phyloP scores from a whole-genome alignment of 768 basidiomycete species.

The Thelephora aurantiotincta region DNA sequence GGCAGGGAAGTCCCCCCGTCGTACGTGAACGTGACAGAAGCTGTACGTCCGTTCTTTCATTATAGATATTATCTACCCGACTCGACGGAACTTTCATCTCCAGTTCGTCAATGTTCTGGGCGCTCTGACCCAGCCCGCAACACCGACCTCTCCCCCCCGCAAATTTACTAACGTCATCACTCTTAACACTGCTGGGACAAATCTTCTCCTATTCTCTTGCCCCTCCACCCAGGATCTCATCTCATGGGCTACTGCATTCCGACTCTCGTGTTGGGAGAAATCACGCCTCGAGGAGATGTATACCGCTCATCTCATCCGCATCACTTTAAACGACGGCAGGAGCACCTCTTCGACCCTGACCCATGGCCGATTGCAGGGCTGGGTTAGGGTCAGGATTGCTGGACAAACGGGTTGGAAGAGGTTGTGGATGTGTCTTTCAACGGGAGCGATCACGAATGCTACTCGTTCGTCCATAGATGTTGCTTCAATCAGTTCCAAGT shows the following conservation, averaged over 20 bases:
- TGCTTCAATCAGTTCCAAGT: slow-evolving; percentile 12
- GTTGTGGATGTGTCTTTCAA: slow-evolving; percentile 68
- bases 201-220: slow-evolving; percentile 81
- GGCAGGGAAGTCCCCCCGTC: slow-evolving; percentile 76
- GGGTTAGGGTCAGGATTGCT: slow-evolving; percentile 81
- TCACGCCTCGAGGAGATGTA: slow-evolving; percentile 93
- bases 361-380: slow-evolving; percentile 75
- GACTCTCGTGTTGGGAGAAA: slow-evolving; percentile 90
- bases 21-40: slow-evolving; percentile 82
- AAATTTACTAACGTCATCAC: slow-evolving; percentile 72
- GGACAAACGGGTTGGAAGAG: slow-evolving; percentile 97
- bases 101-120: slow-evolving; percentile 75
- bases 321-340: slow-evolving; percentile 43
- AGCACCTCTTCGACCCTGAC: slow-evolving; percentile 49
- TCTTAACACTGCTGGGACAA: slow-evolving; percentile 88
- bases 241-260: slow-evolving; percentile 86
- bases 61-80: neutral
- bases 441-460: slow-evolving; percentile 19
- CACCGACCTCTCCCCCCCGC: slow-evolving; percentile 31
- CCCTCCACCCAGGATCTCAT: slow-evolving; percentile 53
- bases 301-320: slow-evolving; percentile 84
- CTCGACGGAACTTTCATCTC: slow-evolving; percentile 6
- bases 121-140: slow-evolving; percentile 50
- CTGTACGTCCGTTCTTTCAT: slow-evolving; percentile 34
- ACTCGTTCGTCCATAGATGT: slow-evolving; percentile 15